Evolutionary conservation across 768 basidiomycete species (phyloP).

Genomic region (Podaxis sp.): DNA sequence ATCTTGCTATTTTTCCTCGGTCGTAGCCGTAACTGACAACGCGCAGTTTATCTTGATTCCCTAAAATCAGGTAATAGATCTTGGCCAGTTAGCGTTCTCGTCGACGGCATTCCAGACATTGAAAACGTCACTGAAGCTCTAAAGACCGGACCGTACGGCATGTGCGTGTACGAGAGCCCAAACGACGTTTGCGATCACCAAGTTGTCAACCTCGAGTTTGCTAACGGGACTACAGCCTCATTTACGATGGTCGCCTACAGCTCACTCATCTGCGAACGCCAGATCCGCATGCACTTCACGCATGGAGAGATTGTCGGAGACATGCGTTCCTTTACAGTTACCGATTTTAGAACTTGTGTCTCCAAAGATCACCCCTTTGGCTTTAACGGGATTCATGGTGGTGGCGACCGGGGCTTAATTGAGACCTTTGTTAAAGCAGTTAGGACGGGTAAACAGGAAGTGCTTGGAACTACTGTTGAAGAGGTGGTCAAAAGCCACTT

Average conservation of each 20-base stretch:
- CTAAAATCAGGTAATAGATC: constrained; percentile 47
- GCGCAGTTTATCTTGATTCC: constrained; percentile 77
- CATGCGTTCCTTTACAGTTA: constrained; percentile 72
- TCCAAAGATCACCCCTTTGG: constrained; percentile 29
- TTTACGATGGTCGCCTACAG: constrained; percentile 92
- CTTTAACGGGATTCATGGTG: constrained; percentile 78
- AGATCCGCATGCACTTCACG: constrained; percentile 81
- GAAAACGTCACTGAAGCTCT: constrained; percentile 80
- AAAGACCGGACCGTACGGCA: constrained; percentile 69
- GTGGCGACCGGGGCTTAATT: constrained; percentile 80
- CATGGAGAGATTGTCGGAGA: constrained; percentile 89
- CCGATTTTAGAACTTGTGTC: constrained; percentile 64
- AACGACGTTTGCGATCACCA: constrained; percentile 93
- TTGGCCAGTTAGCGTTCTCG: constrained; percentile 70
- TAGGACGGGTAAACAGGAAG: constrained; percentile 54
- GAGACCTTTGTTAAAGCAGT: constrained; percentile 76
- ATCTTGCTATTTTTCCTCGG: not conserved
- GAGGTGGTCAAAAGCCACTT: constrained; percentile 79
- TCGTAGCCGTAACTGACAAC: not conserved
- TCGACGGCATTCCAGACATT: constrained; percentile 83
- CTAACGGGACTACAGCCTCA: constrained; percentile 75
- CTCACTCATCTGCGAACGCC: constrained; percentile 75
- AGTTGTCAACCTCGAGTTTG: constrained; percentile 87
- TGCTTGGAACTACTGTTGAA: constrained; percentile 62
- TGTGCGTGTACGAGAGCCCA: constrained; percentile 79